phyloP scores from a whole-genome alignment of 129 eudicot genomes.

The Ambrosia trifida region DNA sequence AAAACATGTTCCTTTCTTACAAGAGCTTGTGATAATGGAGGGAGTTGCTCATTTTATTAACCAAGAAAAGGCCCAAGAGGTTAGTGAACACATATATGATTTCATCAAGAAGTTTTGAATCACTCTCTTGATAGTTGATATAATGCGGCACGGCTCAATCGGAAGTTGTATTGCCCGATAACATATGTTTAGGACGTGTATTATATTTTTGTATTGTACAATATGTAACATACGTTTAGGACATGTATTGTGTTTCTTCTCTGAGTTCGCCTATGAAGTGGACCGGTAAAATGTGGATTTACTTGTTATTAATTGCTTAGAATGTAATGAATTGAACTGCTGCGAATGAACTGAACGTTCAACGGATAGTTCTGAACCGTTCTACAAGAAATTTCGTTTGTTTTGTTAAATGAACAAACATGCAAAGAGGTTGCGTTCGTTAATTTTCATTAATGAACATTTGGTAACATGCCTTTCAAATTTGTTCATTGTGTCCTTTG shows the following conservation, averaged over 20 bases:
- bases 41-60: conserved; percentile 80
- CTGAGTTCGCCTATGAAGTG: neutral
- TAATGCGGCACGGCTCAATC: neutral
- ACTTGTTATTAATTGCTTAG: neutral
- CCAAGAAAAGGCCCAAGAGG: conserved; percentile 69
- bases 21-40: conserved; percentile 83
- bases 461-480: no score
- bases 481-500: no score
- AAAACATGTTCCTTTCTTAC: conserved; percentile 68
- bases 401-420: no score
- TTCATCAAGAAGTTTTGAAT: conserved; percentile 67
- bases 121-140: conserved; percentile 14
- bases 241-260: neutral
- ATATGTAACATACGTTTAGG: neutral
- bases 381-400: no score
- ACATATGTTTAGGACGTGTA: neutral
- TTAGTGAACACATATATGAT: conserved; percentile 60
- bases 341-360: no score
- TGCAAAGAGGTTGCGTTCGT: no score
- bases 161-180: neutral
- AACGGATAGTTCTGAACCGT: no score
- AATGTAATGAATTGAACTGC: neutral
- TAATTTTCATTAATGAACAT: no score
- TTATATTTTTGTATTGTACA: neutral
- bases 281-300: neutral